Conservation (phyloP, 1,284 basidiomycete species). For the Hemileia vastatrix region DNA sequence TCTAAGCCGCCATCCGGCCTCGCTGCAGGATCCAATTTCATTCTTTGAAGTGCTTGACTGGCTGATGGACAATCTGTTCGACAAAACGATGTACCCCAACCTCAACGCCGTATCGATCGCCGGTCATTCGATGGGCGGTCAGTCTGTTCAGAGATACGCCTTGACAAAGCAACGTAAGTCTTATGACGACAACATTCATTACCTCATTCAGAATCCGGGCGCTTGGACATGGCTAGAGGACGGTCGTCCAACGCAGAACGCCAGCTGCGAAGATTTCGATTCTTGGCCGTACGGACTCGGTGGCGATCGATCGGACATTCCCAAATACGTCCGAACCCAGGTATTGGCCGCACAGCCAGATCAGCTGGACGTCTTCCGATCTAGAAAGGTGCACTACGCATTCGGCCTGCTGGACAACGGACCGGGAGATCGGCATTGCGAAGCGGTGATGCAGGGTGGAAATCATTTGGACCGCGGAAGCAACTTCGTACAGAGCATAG, state of each 20-base stretch:
- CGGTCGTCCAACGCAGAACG: conserved; percentile 25
- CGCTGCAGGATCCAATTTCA: conserved; percentile 24
- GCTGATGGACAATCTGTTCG: conserved; percentile 33
- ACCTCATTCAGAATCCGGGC: conserved; percentile 38
- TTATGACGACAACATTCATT: conserved; percentile 24
- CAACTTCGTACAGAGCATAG: conserved; percentile 28
- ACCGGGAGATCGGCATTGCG: conserved; percentile 33
- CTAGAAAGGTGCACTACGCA: conserved; percentile 34
- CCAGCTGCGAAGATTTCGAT: conserved; percentile 23
- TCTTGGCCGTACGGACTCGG: conserved; percentile 33
- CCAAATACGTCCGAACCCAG: conserved; percentile 30
- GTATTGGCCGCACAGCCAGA: conserved; percentile 26
- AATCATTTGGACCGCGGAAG: conserved; percentile 35
- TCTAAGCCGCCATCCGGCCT: conserved; percentile 25
- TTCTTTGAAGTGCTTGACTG: conserved; percentile 33
- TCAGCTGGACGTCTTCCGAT: conserved; percentile 27
- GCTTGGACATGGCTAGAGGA: conserved; percentile 31
- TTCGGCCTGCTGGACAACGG: conserved; percentile 38
- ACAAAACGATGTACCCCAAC: conserved; percentile 31
- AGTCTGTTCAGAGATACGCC: conserved; percentile 33
- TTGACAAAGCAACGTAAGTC: conserved; percentile 27
- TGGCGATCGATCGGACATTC: conserved; percentile 26
- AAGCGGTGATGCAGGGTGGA: conserved; percentile 26
- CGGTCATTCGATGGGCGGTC: conserved; percentile 39
- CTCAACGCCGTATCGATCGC: conserved; percentile 21